These are phyloP conservation scores for Erigeron philadelphicus DNA, from an alignment of 140 eudicot species.

Conservation along the genomic window DNA sequence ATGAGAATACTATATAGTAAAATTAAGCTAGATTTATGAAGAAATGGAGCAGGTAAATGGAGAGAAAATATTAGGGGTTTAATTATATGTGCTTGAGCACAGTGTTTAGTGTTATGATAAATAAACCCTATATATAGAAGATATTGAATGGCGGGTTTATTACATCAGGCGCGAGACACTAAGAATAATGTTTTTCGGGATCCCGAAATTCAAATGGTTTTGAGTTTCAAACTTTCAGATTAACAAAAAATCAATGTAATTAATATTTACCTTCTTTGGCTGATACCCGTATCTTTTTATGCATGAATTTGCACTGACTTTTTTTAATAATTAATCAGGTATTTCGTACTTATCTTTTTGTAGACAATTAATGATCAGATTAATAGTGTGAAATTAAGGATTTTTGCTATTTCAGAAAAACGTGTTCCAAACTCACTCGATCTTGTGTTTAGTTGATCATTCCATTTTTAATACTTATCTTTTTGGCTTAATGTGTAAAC, in stretches of 20 bases:
- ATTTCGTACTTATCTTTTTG: neutral
- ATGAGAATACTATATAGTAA: neutral
- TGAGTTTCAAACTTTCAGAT: neutral
- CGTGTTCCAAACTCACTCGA: no score
- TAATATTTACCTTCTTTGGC: conserved; percentile 15
- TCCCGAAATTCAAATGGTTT: conserved; percentile 11
- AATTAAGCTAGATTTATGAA: neutral
- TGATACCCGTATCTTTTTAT: neutral
- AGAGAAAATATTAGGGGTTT: neutral
- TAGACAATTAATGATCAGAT: no score
- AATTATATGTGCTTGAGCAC: neutral
- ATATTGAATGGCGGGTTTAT: neutral
- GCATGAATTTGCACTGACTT: conserved; percentile 6
- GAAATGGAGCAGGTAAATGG: neutral
- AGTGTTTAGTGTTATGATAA: conserved; percentile 1
- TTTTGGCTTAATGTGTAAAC: no score
- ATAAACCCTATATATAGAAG: neutral
- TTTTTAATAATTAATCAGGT: neutral
- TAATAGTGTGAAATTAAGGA: neutral
- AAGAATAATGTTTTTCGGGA: conserved; percentile 8
- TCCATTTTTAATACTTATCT: no score
- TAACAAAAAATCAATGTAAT: conserved; percentile 16
- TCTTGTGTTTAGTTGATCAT: no score
- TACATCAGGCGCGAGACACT: conserved; percentile 8
- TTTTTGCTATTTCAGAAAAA: neutral